phyloP scores from a whole-genome alignment of 306 rosid species.

The Medicago ruthenica region DNA sequence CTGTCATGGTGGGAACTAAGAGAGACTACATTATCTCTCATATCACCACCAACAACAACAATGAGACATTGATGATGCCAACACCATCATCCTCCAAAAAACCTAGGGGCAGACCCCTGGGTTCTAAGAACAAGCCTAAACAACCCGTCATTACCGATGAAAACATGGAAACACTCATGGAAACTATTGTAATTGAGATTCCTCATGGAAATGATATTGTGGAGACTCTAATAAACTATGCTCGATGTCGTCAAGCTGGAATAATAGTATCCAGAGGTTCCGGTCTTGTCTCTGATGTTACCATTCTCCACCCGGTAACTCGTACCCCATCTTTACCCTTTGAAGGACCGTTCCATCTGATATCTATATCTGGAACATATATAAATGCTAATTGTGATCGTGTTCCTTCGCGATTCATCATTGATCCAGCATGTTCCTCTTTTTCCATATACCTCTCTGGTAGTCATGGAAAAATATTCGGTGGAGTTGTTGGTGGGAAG shows the following conservation, averaged over 20 bases:
- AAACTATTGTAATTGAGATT: slow-evolving; percentile 35
- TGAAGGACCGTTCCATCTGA: slow-evolving; percentile 47
- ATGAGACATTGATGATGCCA: too few species aligned
- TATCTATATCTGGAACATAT: slow-evolving; percentile 45
- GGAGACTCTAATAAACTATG: slow-evolving; percentile 47
- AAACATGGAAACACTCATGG: too few species aligned
- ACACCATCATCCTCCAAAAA: too few species aligned
- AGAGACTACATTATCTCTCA: too few species aligned
- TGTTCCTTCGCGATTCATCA: background rate
- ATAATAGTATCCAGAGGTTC: slow-evolving; percentile 49
- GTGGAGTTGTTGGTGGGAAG: slow-evolving; percentile 63
- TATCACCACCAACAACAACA: too few species aligned
- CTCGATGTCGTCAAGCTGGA: slow-evolving; percentile 34
- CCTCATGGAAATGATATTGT: slow-evolving; percentile 58
- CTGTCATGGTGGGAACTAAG: too few species aligned
- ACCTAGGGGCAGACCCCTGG: too few species aligned
- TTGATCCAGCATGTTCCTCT: background rate
- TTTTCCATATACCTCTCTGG: slow-evolving; percentile 56
- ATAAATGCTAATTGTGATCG: background rate
- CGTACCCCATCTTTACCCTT: slow-evolving; percentile 29
- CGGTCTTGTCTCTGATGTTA: slow-evolving; percentile 54
- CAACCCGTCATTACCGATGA: too few species aligned
- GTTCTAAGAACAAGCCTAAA: too few species aligned
- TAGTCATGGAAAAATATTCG: slow-evolving; percentile 55
- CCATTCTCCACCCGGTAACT: slow-evolving; percentile 42